Conservation (phyloP, 805 yeast genomes). For the Cyberlindnera misumaiensis region DNA sequence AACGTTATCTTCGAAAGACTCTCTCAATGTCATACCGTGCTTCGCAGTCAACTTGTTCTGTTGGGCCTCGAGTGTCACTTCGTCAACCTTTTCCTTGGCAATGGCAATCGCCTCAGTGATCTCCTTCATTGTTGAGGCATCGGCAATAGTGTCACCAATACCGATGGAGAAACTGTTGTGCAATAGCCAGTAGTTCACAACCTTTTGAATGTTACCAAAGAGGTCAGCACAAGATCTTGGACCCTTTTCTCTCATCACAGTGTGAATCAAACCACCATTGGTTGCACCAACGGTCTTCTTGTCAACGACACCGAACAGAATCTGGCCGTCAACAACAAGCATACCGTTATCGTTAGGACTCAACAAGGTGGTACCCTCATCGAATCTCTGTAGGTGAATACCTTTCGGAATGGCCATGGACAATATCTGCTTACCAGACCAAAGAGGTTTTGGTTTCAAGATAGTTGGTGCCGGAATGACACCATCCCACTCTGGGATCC, state of each 20-base stretch:
- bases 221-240: slow-evolving; percentile 82
- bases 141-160: slow-evolving; percentile 99
- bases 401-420: slow-evolving; percentile 95
- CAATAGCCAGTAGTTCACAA: slow-evolving; percentile 91
- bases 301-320: slow-evolving; percentile 96
- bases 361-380: slow-evolving; percentile 74
- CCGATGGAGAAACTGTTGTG: slow-evolving; percentile 98
- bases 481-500: slow-evolving; percentile 99
- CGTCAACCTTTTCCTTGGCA: slow-evolving; percentile 92
- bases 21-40: slow-evolving; percentile 99
- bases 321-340: slow-evolving; percentile 92
- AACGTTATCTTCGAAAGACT: slow-evolving; percentile 95
- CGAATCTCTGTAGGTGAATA: slow-evolving; percentile 89
- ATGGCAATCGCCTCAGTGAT: slow-evolving; percentile 89
- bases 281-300: slow-evolving; percentile 98
- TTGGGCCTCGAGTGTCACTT: slow-evolving; percentile 88
- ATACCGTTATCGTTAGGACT: slow-evolving; percentile 94
- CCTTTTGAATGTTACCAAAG: slow-evolving; percentile 89
- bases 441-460: slow-evolving; percentile 87
- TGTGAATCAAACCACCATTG: slow-evolving; percentile 95
- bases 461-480: slow-evolving; percentile 94
- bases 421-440: slow-evolving; percentile 95
- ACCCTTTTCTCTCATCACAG: slow-evolving; percentile 97
- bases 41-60: slow-evolving; percentile 83
- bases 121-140: slow-evolving; percentile 89